These are phyloP conservation scores for Colletotrichum ledebouriae DNA, from an alignment of 2,329 filamentous ascomycete species.

Conservation along the genomic window DNA sequence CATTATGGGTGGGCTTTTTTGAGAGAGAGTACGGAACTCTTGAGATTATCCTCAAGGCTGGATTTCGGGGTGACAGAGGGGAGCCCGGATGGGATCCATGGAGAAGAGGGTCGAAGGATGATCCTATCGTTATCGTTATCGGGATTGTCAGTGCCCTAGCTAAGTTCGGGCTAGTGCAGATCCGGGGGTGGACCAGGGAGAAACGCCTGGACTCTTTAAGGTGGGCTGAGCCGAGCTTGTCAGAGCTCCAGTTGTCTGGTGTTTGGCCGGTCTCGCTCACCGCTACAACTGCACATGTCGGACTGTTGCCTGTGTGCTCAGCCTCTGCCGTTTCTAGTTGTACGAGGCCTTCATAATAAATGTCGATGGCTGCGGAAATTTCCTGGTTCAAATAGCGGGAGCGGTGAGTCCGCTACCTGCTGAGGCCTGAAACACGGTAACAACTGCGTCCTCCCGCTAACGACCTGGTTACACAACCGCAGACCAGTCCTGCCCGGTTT, in stretches of 20 bases:
- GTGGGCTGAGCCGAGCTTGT: constrained; percentile 33
- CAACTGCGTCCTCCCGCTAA: constrained; percentile 13
- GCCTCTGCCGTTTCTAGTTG: background rate
- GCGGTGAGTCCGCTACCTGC: constrained; percentile 18
- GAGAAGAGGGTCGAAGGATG: constrained; percentile 40
- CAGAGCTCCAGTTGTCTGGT: constrained; percentile 35
- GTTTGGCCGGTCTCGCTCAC: background rate
- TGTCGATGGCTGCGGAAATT: background rate
- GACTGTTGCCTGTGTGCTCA: background rate
- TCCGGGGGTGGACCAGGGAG: constrained; percentile 41
- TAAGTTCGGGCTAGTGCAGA: constrained; percentile 31
- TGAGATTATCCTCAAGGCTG: constrained; percentile 14
- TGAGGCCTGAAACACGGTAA: constrained; percentile 24
- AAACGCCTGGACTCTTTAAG: constrained; percentile 37
- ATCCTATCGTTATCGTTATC: constrained; percentile 42
- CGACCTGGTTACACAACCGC: constrained; percentile 8
- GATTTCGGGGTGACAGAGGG: constrained; percentile 35
- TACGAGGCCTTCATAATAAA: background rate
- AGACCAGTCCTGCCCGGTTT: constrained; percentile 8
- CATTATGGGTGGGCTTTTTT: constrained; percentile 43
- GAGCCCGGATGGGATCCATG: constrained; percentile 31
- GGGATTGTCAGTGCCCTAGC: constrained; percentile 21
- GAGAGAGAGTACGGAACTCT: background rate
- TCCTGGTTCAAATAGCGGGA: background rate
- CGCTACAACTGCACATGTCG: constrained; percentile 15